A percentile compares a stretch with the other conserved stretches of the same genome.
phyloP scores from a whole-genome alignment of 345 rosid genomes.

The Eucalyptus tenuipes region DNA sequence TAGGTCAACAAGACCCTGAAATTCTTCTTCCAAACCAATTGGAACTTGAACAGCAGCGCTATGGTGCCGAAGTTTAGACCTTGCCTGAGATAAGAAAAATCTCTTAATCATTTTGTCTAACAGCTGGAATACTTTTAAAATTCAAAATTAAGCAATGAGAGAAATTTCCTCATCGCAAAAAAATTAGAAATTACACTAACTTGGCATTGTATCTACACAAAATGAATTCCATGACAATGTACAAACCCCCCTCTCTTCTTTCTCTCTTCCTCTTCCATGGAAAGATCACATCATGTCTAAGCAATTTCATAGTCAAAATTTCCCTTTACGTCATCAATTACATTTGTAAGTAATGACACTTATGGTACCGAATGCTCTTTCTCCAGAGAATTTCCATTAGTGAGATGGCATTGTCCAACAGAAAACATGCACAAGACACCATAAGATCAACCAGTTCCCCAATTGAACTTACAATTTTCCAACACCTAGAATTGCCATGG shows the following conservation, averaged over 20 bases:
- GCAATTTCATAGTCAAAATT: background rate
- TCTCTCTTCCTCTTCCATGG: background rate
- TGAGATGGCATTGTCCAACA: background rate
- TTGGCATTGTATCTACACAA: background rate
- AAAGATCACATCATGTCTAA: background rate
- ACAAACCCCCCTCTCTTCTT: accelerated
- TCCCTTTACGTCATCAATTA: background rate
- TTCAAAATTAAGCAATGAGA: background rate
- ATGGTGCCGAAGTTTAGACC: constrained; percentile 89
- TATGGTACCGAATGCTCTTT: background rate
- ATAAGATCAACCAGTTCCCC: background rate
- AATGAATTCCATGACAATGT: background rate
- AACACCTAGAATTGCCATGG: background rate
- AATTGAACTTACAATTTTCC: background rate
- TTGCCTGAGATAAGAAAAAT: constrained; percentile 37
- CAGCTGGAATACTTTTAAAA: background rate
- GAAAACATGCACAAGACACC: background rate
- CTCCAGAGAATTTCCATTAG: background rate
- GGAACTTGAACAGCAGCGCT: constrained; percentile 98
- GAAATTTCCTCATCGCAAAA: background rate
- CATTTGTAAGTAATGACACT: background rate
- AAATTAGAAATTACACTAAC: background rate
- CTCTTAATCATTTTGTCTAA: background rate
- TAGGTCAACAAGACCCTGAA: constrained; percentile 86
- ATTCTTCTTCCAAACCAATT: constrained; percentile 85